A percentile compares a stretch with the other conserved stretches of the same genome.
These are phyloP conservation scores for Leishmania tropica DNA, from an alignment of 208 protist genomes.

Conservation along the genomic window DNA sequence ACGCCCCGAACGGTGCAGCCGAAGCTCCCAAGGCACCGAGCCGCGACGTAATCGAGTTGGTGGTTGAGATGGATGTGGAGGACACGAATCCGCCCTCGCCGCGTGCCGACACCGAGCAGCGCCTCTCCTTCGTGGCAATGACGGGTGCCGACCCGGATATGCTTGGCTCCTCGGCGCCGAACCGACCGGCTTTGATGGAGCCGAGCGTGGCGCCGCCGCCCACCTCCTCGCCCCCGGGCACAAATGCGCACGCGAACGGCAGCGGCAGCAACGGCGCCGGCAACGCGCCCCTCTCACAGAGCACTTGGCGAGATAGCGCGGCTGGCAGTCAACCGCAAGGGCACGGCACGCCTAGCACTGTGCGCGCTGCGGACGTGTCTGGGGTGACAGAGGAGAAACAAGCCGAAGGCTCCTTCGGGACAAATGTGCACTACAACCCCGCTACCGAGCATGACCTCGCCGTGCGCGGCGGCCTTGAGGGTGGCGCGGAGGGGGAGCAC, in stretches of 20 bases:
- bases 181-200: conserved; percentile 36
- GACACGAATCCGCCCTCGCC: conserved; percentile 19
- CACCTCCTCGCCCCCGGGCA: not conserved
- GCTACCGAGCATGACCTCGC: not conserved
- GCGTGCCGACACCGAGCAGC: conserved; percentile 21
- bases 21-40: not conserved
- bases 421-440: not conserved
- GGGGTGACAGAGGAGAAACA: not conserved
- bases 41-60: conserved; percentile 18
- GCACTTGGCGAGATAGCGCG: not conserved
- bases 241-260: conserved; percentile 3
- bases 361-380: not conserved
- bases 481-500: not conserved
- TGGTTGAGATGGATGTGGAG: conserved; percentile 22
- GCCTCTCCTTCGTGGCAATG: conserved; percentile 20
- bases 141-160: conserved; percentile 27
- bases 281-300: not conserved
- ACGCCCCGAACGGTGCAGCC: not conserved
- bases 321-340: conserved; percentile 7
- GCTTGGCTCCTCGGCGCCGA: conserved; percentile 31
- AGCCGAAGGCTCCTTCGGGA: not conserved
- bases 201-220: not conserved
- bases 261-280: not conserved
- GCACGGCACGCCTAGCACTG: not conserved
- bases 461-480: not conserved